phyloP scores from a whole-genome alignment of 495 filamentous ascomycete genomes.

The Hyaloscypha variabilis region DNA sequence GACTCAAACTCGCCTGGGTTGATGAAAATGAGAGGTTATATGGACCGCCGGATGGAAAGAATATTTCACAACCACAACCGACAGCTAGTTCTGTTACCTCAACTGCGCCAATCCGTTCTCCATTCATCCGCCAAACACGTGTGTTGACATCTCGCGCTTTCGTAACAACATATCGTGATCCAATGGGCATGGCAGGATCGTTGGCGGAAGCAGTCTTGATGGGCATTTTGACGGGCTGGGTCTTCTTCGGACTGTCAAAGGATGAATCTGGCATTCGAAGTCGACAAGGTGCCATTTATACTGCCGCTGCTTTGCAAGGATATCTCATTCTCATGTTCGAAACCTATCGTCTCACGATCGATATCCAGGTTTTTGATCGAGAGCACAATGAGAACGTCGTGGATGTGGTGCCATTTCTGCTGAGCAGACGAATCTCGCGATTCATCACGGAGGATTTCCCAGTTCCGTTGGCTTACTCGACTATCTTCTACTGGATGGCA shows the following conservation, averaged over 20 bases:
- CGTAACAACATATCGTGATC: conserved; percentile 68
- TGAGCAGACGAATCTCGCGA: conserved; percentile 66
- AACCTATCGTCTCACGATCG: conserved; percentile 68
- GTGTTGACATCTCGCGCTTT: conserved; percentile 68
- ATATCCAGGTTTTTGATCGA: conserved; percentile 74
- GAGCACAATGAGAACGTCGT: conserved; percentile 73
- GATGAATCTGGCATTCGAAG: conserved; percentile 66
- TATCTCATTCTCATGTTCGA: conserved; percentile 76
- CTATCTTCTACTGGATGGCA: conserved; percentile 77
- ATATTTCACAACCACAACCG: background rate
- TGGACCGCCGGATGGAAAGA: conserved; percentile 12
- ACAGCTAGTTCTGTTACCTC: background rate
- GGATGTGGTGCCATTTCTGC: conserved; percentile 63
- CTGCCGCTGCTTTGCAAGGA: conserved; percentile 65
- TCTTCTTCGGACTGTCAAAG: conserved; percentile 63
- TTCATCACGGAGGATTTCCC: conserved; percentile 68
- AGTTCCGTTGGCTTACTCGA: conserved; percentile 65
- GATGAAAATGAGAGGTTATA: conserved; percentile 36
- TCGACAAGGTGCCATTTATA: conserved; percentile 70
- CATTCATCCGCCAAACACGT: conserved; percentile 59
- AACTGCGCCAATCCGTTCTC: conserved; percentile 30
- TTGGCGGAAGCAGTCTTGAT: conserved; percentile 66
- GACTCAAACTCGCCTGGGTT: conserved; percentile 57
- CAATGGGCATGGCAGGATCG: conserved; percentile 69
- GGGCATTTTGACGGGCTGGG: conserved; percentile 70